These are phyloP conservation scores for Ilex asprella DNA, from an alignment of 257 asterid genomes.

Conservation along the genomic window DNA sequence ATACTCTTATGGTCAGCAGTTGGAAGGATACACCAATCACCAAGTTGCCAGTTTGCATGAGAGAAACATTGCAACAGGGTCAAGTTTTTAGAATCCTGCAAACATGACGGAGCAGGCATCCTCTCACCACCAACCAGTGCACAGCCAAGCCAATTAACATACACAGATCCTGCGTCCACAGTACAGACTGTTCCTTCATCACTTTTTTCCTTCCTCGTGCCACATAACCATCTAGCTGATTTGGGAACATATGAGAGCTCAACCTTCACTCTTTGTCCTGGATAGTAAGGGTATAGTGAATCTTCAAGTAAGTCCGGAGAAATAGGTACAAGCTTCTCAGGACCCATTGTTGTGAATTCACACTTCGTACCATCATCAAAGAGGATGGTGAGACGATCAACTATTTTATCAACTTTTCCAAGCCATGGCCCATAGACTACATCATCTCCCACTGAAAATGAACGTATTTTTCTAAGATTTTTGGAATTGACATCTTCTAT, in stretches of 20 bases:
- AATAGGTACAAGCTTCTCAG: slow-evolving; percentile 47
- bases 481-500: slow-evolving; percentile 34
- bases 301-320: slow-evolving; percentile 69
- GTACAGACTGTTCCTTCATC: slow-evolving; percentile 52
- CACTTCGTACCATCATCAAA: slow-evolving; percentile 67
- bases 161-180: slow-evolving; percentile 64
- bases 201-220: slow-evolving; percentile 31
- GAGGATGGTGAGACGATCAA: slow-evolving; percentile 49
- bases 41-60: slow-evolving; percentile 77
- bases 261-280: slow-evolving; percentile 73
- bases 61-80: slow-evolving; percentile 50
- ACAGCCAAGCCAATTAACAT: slow-evolving; percentile 73
- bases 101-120: slow-evolving; percentile 35
- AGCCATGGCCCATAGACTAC: slow-evolving; percentile 73
- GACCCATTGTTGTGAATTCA: slow-evolving; percentile 35
- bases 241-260: slow-evolving; percentile 31
- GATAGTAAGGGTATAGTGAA: slow-evolving; percentile 67
- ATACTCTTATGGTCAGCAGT: slow-evolving; percentile 12
- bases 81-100: slow-evolving; percentile 51
- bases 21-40: slow-evolving; percentile 77
- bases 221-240: slow-evolving; percentile 69
- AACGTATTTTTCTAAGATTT: slow-evolving; percentile 47
- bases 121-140: slow-evolving; percentile 31
- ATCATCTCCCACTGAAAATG: slow-evolving; percentile 53
- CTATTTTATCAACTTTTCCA: slow-evolving; percentile 69